These are phyloP conservation scores for Auriculariales sp. DNA, from an alignment of 768 basidiomycete species.

Conservation along the genomic window DNA sequence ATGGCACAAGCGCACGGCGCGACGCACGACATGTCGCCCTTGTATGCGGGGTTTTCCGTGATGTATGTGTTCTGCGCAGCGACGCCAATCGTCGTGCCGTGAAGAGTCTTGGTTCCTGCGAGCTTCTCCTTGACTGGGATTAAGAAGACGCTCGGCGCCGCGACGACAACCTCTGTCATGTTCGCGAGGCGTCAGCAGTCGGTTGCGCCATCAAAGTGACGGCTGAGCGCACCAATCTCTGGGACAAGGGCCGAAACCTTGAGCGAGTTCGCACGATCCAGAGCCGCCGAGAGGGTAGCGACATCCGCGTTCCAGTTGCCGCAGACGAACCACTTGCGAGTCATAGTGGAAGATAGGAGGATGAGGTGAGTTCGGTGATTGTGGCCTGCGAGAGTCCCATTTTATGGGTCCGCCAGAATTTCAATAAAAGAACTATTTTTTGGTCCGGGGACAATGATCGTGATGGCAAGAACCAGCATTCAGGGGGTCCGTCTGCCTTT, in stretches of 20 bases:
- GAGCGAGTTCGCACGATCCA: slow-evolving; percentile 47
- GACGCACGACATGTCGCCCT: slow-evolving; percentile 87
- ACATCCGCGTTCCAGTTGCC: slow-evolving; percentile 99
- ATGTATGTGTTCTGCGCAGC: slow-evolving; percentile 87
- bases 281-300: slow-evolving; percentile 44
- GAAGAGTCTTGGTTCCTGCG: too few relatives aligned
- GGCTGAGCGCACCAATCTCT: slow-evolving; percentile 42
- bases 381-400: too few relatives aligned
- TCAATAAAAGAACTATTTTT: too few relatives aligned
- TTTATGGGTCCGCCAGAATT: too few relatives aligned
- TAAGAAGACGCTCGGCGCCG: slow-evolving; percentile 83
- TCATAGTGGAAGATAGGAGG: too few relatives aligned
- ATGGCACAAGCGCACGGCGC: too few relatives aligned
- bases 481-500: too few relatives aligned
- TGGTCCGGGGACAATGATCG: too few relatives aligned
- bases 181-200: slow-evolving; percentile 5
- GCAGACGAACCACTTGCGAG: slow-evolving; percentile 85
- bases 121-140: slow-evolving; percentile 50
- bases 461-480: too few relatives aligned
- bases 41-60: slow-evolving; percentile 79
- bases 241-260: slow-evolving; percentile 72
- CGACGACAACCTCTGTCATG: slow-evolving; percentile 95
- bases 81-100: slow-evolving; percentile 59
- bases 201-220: background rate
- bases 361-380: too few relatives aligned